These are phyloP conservation scores for Leccinum variicolor DNA, from an alignment of 768 basidiomycete species.

Conservation along the genomic window DNA sequence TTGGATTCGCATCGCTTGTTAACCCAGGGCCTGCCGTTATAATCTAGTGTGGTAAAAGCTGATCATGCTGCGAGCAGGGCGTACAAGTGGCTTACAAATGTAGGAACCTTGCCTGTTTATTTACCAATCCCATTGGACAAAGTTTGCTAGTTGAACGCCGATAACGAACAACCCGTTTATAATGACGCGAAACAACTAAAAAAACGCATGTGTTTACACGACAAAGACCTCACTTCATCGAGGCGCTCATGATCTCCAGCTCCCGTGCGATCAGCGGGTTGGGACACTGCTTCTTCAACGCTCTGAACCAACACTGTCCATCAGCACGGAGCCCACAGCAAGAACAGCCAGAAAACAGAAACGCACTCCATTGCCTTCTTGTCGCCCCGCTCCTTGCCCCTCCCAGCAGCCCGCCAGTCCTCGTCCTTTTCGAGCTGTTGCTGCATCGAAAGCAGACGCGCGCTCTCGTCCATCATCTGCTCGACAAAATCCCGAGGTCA, in stretches of 20 bases:
- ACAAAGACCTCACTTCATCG: conserved; percentile 59
- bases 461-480: conserved; percentile 90
- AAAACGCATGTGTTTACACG: neutral
- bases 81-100: too few relatives aligned
- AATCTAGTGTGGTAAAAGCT: too few relatives aligned
- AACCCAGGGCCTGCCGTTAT: too few relatives aligned
- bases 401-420: conserved; percentile 82
- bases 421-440: conserved; percentile 86
- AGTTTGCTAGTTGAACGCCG: neutral
- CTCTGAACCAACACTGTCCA: conserved; percentile 38
- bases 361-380: conserved; percentile 82
- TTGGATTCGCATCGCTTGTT: too few relatives aligned
- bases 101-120: too few relatives aligned
- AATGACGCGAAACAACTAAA: neutral
- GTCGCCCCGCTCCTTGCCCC: conserved; percentile 85
- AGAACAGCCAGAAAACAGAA: neutral
- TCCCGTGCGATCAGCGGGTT: conserved; percentile 80
- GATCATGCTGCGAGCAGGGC: too few relatives aligned
- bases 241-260: conserved; percentile 58
- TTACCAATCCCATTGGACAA: neutral
- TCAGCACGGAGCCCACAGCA: conserved; percentile 1
- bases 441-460: conserved; percentile 72
- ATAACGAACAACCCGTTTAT: neutral
- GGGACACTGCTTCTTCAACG: conserved; percentile 70
- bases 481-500: neutral